Base-by-base conservation (phyloP, 495 filamentous ascomycete species). In the Penicillium herquei region DNA sequence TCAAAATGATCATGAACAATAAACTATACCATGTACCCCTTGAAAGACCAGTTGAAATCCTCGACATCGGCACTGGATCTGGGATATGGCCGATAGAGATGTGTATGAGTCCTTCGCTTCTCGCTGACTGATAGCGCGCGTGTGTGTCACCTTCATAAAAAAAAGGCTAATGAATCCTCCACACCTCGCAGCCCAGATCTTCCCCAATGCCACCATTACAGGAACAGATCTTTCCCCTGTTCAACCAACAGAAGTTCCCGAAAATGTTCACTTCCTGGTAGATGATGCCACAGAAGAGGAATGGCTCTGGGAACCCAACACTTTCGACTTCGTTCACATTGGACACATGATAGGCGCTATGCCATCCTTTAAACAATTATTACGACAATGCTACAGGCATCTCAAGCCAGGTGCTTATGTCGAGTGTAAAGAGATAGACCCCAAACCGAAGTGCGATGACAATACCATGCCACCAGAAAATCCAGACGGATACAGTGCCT, bases 1-100 rank as follows among this genome's bases (percentile, higher is more conserved):
- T 83, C 60, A 84, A 81, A 51, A 48, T 81, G 47, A 56, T 81
- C 45, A 80, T 82, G 58, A 66, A 77, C 7, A 78, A 69, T 13
- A 73, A 72, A 33, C 66, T 84, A 16, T 83, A 82, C 65, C 76
- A 86, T 57, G 79, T 87, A 0, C 87, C 87, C 2, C 74, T 84
- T 0, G 49, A 62, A n/a, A 66, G 81, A 9, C 83, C 85, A 1
- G 62, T 73, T 35, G 68, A 71, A 30, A 81, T 90, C 13, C 76
- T 92, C 1, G 88, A 91, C 61, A 78, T 91, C 21, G 84, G 85
- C 33, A 84, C 81, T 13, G 87, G 84, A 7, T 89, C 86, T 8
- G 88, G 88, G 3, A 89, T 85, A 52, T 89, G 87, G 86, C 80
- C 85, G 7, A 86, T 89, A 40, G 85, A 86, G 60, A 75, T 85